A percentile compares a stretch with the other conserved stretches of the same genome.
Evolutionary conservation across 1,284 basidiomycete species (phyloP).

Genomic region (Anthracocystis walkeri): DNA sequence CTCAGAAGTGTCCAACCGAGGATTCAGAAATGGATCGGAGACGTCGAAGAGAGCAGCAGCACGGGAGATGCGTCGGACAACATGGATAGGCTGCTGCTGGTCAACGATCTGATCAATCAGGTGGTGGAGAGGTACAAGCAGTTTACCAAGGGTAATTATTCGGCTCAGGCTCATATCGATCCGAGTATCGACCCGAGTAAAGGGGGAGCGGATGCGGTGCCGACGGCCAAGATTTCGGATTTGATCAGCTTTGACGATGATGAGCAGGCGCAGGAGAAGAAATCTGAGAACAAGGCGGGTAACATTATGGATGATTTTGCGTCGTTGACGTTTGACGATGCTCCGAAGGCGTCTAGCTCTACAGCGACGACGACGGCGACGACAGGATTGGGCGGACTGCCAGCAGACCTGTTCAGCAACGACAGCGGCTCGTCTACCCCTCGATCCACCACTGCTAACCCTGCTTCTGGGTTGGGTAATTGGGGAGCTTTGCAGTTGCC

Average conservation of each 20-base stretch:
- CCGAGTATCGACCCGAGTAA: slow-evolving; percentile 68
- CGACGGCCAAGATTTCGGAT: slow-evolving; percentile 63
- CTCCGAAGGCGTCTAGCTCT: slow-evolving; percentile 8
- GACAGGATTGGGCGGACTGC: slow-evolving; percentile 30
- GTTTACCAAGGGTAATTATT: slow-evolving; percentile 88
- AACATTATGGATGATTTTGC: slow-evolving; percentile 64
- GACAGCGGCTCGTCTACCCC: slow-evolving; percentile 30
- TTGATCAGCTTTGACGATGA: slow-evolving; percentile 68
- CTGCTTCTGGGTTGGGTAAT: slow-evolving; percentile 42
- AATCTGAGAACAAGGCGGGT: neutral
- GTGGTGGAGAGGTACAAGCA: slow-evolving; percentile 89
- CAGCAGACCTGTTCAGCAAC: slow-evolving; percentile 46
- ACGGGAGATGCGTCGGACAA: slow-evolving; percentile 75
- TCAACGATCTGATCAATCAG: slow-evolving; percentile 97
- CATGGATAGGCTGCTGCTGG: slow-evolving; percentile 90
- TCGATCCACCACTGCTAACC: slow-evolving; percentile 17
- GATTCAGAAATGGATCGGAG: slow-evolving; percentile 98
- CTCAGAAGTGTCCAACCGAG: slow-evolving; percentile 87
- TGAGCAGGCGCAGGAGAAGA: slow-evolving; percentile 4
- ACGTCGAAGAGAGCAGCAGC: slow-evolving; percentile 80
- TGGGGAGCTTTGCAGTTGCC: slow-evolving; percentile 62
- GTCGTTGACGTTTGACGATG: slow-evolving; percentile 57
- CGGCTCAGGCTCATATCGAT: slow-evolving; percentile 74
- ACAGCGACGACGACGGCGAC: neutral
- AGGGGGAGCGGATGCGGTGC: slow-evolving; percentile 62